Base-by-base conservation (phyloP, 2,329 filamentous ascomycete species). In the Acarospora socialis region DNA sequence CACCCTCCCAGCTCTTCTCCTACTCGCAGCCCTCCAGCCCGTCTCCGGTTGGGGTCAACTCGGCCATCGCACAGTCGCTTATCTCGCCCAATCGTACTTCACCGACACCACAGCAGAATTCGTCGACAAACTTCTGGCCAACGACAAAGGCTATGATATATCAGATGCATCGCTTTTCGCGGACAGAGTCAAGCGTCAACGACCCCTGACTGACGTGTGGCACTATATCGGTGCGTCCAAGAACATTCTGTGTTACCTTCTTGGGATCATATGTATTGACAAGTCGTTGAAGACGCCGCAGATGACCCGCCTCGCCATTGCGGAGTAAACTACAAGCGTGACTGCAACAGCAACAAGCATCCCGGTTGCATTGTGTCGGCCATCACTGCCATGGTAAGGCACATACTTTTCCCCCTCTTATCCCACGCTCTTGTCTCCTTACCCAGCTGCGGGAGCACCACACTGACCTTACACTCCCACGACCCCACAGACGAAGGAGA, bases 21-120 rank as follows among this genome's bases (percentile, higher is more conserved):
- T 42, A 1, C 33, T 45, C 29, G 30, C 39, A 27, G 30, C 37
- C 8, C 29, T 43, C 29, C 39, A 40, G 12, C 16, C 35, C 24
- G 39, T 40, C 30, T 27, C 46, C 32, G 64, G 62, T 5, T 72
- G 68, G 68, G 67, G 68, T 15, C 49, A 47, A 5, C 48, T 71
- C 0, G 68, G 67, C 21, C 68, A 71, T 38, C 58, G 61, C 18
- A 67, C 68, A 3, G 58, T 71, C 4, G 68, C 63, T 13, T 67
- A 63, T 42, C 60, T 71, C 22, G 66, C 68, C 0, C 15, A 37
- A 7, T 30, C 39, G 21, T 43, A 43, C 33, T n/a, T n/a, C n/a
- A n/a, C n/a, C n/a, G n/a, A n/a, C n/a, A n/a, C n/a, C n/a, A n/a
- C n/a, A n/a, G n/a, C n/a, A n/a, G 21, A 23, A 23, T 21, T 19